Evolutionary conservation across 2,329 filamentous ascomycete species (phyloP).

Genomic region (Aspergillus sp.): DNA sequence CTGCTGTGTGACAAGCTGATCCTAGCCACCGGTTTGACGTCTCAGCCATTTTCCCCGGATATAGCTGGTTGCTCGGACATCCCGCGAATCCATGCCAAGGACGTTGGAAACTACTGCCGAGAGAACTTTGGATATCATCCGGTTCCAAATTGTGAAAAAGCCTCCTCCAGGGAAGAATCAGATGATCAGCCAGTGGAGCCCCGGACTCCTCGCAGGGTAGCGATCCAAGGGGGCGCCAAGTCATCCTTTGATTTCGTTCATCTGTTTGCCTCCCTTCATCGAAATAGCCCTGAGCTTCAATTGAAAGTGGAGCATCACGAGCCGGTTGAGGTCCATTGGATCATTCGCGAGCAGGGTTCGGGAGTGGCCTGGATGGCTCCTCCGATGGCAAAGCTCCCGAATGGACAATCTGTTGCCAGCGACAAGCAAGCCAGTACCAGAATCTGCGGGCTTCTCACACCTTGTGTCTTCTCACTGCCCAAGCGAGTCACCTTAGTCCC

Average conservation of each 20-base stretch:
- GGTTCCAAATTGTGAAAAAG: not conserved
- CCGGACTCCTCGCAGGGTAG: slow-evolving; percentile 16
- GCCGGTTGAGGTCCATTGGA: slow-evolving; percentile 25
- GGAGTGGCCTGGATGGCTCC: slow-evolving; percentile 27
- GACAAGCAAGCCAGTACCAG: slow-evolving; percentile 25
- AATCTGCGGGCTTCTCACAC: slow-evolving; percentile 17
- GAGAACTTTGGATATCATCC: slow-evolving; percentile 23
- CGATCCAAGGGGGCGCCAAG: slow-evolving; percentile 26
- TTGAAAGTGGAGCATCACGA: slow-evolving; percentile 5
- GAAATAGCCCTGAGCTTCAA: slow-evolving; percentile 10
- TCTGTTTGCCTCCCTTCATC: slow-evolving; percentile 26
- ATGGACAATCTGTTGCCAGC: slow-evolving; percentile 18
- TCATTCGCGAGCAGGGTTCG: slow-evolving; percentile 20
- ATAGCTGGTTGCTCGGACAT: not conserved
- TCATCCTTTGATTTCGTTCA: slow-evolving; percentile 28
- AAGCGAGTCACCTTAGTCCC: slow-evolving; percentile 9
- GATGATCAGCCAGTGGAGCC: not conserved
- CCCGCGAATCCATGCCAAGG: slow-evolving; percentile 23
- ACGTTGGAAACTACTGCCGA: slow-evolving; percentile 22
- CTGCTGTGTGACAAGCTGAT: slow-evolving; percentile 29
- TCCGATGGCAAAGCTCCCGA: slow-evolving; percentile 18
- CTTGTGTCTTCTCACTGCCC: slow-evolving; percentile 18
- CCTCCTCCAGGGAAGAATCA: not conserved
- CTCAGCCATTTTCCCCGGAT: slow-evolving; percentile 22
- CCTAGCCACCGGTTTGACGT: slow-evolving; percentile 28